Evolutionary conservation across 495 filamentous ascomycete genomes (phyloP), one percentile per base, ranked within the genome.

Genomic region (Hypoxylon fuscum): DNA sequence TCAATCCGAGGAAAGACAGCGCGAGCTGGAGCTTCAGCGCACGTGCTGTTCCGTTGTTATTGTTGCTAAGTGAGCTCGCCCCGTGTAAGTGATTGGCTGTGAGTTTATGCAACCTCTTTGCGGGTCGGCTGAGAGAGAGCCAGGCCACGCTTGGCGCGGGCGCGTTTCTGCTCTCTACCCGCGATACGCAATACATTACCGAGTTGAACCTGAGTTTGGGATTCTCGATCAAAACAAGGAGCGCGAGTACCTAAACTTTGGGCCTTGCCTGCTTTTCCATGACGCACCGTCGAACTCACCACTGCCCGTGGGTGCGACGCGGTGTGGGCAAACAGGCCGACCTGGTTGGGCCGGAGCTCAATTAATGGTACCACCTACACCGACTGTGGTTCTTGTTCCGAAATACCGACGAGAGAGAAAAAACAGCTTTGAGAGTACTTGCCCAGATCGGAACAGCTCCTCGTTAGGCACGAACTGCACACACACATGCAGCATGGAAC

Each of bases 381-480:
- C 64, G 64, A 68, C 64, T 55, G 55, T 49, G 54, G 49, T 31
- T 41, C 53, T 52, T 59, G 32, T 59, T 59, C 59, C 64, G 64
- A 63, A 32, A 56, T 68, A 64, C 64, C 64, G 59, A 54, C 52
- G 15, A 58, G 29, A 51, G 22, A 20, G 8, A 10, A 45, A 50
- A 15, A 40, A 15, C 4, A 18, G 37, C 41, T 63, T 57, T n/a
- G n/a, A n/a, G 37, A 55, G 59, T 49, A 68, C 54, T 68, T 63
- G 59, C 64, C 59, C 59, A 54, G 64, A 63, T 46, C 48, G 64
- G 59, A 59, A 68, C 50, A 59, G 54, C 64, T 51, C 20, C 43
- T 68, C 54, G 64, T 68, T 63, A 63, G 64, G 64, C 64, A 68
- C 64, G 64, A 68, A 68, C 59, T 50, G 54, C 62, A 55, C 62